Conservation (phyloP, 2,329 filamentous ascomycete species). For the Lasiodiplodia gonubiensis region DNA sequence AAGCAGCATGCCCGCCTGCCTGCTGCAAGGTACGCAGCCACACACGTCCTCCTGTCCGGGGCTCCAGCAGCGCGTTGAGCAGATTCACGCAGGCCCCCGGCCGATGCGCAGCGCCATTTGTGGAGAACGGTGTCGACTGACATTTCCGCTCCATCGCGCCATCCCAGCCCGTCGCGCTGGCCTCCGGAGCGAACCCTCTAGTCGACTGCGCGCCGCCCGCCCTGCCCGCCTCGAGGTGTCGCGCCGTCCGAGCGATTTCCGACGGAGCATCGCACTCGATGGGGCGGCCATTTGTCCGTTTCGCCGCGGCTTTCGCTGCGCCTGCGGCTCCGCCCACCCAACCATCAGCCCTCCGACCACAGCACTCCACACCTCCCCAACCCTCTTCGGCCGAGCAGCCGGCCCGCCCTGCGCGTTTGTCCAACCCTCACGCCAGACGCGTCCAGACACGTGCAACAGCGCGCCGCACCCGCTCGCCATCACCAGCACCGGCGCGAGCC, state of each 20-base stretch:
- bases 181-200: constrained; percentile 24
- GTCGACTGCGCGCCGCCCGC: constrained; percentile 2
- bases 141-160: constrained; percentile 27
- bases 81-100: constrained; percentile 16
- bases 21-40: constrained; percentile 20
- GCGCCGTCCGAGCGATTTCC: constrained; percentile 21
- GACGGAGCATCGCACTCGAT: constrained; percentile 3
- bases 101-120: constrained; percentile 18
- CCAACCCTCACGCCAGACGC: constrained; percentile 15
- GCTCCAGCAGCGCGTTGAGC: constrained; percentile 13
- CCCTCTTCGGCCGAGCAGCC: not conserved
- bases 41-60: constrained; percentile 14
- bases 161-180: constrained; percentile 4
- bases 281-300: constrained; percentile 24
- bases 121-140: constrained; percentile 25
- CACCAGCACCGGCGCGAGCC: not conserved
- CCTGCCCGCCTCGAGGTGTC: not conserved
- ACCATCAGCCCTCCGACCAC: not conserved
- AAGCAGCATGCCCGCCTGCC: constrained; percentile 8
- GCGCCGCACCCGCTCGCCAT: constrained; percentile 11
- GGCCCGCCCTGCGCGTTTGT: not conserved
- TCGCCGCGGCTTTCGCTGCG: constrained; percentile 26
- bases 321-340: constrained; percentile 13
- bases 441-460: constrained; percentile 15
- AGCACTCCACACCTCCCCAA: constrained; percentile 22